Evolutionary conservation across 1,284 basidiomycete genomes (phyloP).

Genomic region (Cryptococcus floricola): DNA sequence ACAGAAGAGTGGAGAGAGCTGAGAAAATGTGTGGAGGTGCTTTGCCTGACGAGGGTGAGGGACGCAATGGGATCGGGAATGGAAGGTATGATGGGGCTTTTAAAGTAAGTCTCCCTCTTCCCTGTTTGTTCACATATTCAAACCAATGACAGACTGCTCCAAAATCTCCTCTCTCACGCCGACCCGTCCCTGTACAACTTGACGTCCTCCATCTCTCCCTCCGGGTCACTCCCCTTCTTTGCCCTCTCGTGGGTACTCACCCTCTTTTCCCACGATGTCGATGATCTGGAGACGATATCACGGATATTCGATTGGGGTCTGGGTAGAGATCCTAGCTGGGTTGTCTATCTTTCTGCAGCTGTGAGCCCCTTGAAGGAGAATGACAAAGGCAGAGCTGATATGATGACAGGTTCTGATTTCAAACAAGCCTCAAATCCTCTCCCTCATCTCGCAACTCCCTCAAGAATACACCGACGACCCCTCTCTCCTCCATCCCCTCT

Average conservation of each 20-base stretch:
- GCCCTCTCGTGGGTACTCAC: slow-evolving; percentile 87
- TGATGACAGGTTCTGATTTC: slow-evolving; percentile 41
- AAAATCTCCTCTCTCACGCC: slow-evolving; percentile 63
- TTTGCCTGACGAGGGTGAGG: slow-evolving; percentile 71
- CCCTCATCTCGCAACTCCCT: slow-evolving; percentile 31
- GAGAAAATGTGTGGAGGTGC: slow-evolving; percentile 58
- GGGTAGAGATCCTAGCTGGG: slow-evolving; percentile 70
- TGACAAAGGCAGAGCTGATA: background rate
- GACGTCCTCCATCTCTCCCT: slow-evolving; percentile 38
- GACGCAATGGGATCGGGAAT: slow-evolving; percentile 84
- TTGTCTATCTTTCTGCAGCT: slow-evolving; percentile 62
- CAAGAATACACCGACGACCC: slow-evolving; percentile 41
- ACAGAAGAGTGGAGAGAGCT: slow-evolving; percentile 56
- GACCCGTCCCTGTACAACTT: slow-evolving; percentile 68
- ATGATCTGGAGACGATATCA: slow-evolving; percentile 75
- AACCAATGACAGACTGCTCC: slow-evolving; percentile 56
- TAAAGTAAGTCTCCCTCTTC: slow-evolving; percentile 56
- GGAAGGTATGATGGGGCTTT: slow-evolving; percentile 76
- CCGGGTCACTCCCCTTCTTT: slow-evolving; percentile 53
- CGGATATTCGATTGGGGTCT: slow-evolving; percentile 84
- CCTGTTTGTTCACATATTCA: background rate
- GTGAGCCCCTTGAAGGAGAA: background rate
- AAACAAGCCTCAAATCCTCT: slow-evolving; percentile 45
- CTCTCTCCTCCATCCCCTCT: slow-evolving; percentile 64
- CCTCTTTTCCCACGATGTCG: slow-evolving; percentile 84